Evolutionary conservation across 495 filamentous ascomycete genomes (phyloP), one percentile per base, ranked within the genome.

Genomic region (Daldinia grandis): DNA sequence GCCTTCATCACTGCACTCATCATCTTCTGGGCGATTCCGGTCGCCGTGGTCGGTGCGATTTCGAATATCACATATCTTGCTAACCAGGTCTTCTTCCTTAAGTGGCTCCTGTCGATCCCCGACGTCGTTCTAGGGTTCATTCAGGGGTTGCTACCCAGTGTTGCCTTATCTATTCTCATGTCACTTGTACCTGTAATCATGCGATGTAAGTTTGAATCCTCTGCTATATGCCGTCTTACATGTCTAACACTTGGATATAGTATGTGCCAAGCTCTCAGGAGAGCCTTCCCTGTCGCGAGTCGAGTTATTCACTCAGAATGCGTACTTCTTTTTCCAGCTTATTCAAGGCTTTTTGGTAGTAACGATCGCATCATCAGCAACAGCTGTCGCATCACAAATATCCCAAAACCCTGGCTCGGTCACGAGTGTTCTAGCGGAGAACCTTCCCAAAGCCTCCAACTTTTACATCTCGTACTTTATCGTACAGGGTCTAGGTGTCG

Each of bases 401-500:
- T 82, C 87, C 44, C 28, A 88, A 0, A 68, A 92, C 3, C 96
- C 95, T 6, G 69, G 75, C 3, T 77, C 74, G 7, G 89, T 86
- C 27, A 82, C 92, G 0, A 81, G 62, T 5, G 80, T 98, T 58
- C 86, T 99, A 10, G 90, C 95, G 14, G 71, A 82, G 15, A 91
- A 91, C 63, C 80, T 98, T 10, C 95, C 95, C 8, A 88, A 84
- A 58, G 87, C 92, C 3, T 94, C 93, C 70, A 98, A 96, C 81
- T 94, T 99, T 79, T 99, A 97, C 81, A 91, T 98, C 57, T 91
- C 92, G 0, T 99, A 97, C 82, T 95, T 99, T 75, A 90, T 98
- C 72, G 85, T 99, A 28, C 94, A 98, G 79, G 95, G 95, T 54
- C 80, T 99, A 64, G 91, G 90, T n/a, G 87, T 97, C 72, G 90